Base-by-base conservation (phyloP, 306 rosid genomes). In the Quillaja saponaria region DNA sequence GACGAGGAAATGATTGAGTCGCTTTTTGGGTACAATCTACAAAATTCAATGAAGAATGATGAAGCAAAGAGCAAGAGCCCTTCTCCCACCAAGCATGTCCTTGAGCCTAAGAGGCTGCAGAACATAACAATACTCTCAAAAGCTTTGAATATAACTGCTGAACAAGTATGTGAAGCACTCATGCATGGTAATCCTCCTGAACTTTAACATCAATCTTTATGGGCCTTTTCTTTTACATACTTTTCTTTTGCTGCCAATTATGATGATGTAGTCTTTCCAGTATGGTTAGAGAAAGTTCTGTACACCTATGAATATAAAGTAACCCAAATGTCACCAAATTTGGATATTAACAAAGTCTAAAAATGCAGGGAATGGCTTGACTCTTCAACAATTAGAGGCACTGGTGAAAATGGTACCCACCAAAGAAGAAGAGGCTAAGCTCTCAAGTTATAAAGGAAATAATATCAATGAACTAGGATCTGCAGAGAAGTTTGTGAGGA, bases 1-100 rank as follows among this genome's bases (percentile, higher is more conserved):
- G 95, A 94, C 39, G 99, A 94, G 81, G 96, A 94, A 81, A 94
- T 94, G 97, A 94, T 94, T 7, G 96, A 94, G 74, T 89, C 99
- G 41, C 96, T 94, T 56, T 94, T 94, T 44, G 99, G 99, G 19
- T 94, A 94, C 89, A 87, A 87, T 70, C 77, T 87, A 44, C 95
- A 85, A 61, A 80, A 66, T 67, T 50, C 95, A 20, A 72, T 87
- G 65, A 89, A 85, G 75, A 85, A 76, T 62, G 99, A 90, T 0
- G 99, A 87, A 71, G 45, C 80, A 46, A 94, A 84, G 68, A 85
- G 90, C 72, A 92, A 92, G 72, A 94, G 67, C 54, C 97, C 99
- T 18, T 92, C 96, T 20, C 99, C 97, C 63, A 80, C 91, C 76
- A 87, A 89, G 76, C 91, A 94, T 82, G 81, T 94, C 10, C 92